These are phyloP conservation scores for Akanthomyces muscarius DNA, from an alignment of 2,329 filamentous ascomycete genomes.

Conservation along the genomic window DNA sequence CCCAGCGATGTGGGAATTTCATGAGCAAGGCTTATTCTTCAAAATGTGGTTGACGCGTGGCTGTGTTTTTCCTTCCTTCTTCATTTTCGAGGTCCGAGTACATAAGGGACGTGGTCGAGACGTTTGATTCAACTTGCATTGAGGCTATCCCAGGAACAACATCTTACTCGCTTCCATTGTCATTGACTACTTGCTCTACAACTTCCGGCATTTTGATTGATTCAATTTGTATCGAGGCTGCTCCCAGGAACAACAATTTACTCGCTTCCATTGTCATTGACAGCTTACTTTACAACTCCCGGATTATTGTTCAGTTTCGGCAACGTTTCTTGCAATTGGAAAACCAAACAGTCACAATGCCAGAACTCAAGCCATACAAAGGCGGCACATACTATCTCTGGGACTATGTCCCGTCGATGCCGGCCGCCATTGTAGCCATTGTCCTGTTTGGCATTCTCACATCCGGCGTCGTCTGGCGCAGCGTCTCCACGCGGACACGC, in stretches of 20 bases:
- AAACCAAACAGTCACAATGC: constrained; percentile 23
- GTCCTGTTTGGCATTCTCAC: constrained; percentile 43
- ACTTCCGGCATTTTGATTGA: background rate
- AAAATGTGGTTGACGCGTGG: background rate
- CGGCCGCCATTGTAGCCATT: constrained; percentile 42
- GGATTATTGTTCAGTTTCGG: background rate
- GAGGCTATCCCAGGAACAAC: background rate
- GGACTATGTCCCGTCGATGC: constrained; percentile 39
- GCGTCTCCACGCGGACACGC: constrained; percentile 43
- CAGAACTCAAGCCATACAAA: constrained; percentile 28
- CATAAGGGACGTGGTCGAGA: background rate
- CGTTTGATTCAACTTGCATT: background rate
- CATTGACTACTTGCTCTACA: background rate
- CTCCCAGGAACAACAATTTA: background rate
- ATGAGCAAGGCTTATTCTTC: background rate
- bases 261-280: background rate
- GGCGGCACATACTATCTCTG: constrained; percentile 30
- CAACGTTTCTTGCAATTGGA: too few relatives aligned
- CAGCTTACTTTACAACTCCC: background rate
- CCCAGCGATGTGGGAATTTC: background rate
- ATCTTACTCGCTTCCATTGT: background rate
- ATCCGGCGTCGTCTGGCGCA: constrained; percentile 39
- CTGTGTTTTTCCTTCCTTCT: too few relatives aligned
- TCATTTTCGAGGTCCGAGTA: background rate
- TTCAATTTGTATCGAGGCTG: background rate